Conservation (phyloP, 257 asterid genomes). For the Solanum sitiens region DNA sequence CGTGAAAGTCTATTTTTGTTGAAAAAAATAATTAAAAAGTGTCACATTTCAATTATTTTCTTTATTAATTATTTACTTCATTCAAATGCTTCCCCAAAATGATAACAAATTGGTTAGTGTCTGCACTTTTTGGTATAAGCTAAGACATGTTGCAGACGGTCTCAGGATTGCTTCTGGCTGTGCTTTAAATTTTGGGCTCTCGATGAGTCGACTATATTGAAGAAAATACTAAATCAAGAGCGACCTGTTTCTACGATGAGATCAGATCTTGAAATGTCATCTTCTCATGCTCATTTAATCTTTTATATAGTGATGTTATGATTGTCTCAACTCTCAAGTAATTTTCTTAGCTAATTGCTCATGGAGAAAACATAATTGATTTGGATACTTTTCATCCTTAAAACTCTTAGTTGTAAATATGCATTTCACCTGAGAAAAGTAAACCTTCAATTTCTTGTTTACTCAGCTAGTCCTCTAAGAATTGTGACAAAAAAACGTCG, state of each 20-base stretch:
- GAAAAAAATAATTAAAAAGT: too few species aligned
- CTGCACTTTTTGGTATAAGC: constrained; percentile 19
- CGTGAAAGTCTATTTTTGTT: too few species aligned
- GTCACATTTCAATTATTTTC: too few species aligned
- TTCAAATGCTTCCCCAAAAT: too few species aligned
- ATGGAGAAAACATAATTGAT: not conserved
- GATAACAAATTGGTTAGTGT: constrained; percentile 25
- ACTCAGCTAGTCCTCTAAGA: too few species aligned
- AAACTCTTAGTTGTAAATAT: not conserved
- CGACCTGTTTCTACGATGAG: constrained; percentile 49
- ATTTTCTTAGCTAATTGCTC: not conserved
- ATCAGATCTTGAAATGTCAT: constrained; percentile 91
- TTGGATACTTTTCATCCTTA: not conserved
- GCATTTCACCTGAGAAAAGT: not conserved
- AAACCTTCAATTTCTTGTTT: too few species aligned
- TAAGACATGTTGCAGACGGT: constrained; percentile 63
- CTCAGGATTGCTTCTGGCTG: constrained; percentile 65
- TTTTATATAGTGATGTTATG: constrained; percentile 29
- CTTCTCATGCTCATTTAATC: constrained; percentile 74
- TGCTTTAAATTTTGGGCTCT: constrained; percentile 38
- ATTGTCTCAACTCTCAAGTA: constrained; percentile 53
- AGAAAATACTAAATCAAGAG: constrained; percentile 58
- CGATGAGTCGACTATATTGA: constrained; percentile 19
- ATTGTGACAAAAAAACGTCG: too few species aligned
- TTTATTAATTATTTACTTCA: too few species aligned